Base-by-base conservation (phyloP, 495 filamentous ascomycete species). In the Umbilicaria muhlenbergii region DNA sequence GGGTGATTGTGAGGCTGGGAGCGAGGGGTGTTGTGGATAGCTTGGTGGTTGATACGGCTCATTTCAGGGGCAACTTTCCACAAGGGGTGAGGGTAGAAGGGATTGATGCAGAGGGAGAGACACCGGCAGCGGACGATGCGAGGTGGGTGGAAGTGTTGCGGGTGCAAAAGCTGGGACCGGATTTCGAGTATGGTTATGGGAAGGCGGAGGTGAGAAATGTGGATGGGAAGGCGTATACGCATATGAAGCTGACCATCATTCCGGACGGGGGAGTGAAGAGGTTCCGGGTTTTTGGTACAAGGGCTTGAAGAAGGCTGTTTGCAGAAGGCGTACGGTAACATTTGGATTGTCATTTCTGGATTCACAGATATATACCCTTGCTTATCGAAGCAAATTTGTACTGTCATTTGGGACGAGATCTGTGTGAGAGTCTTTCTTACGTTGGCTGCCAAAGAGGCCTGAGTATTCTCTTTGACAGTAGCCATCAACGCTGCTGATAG, bases 211-310 rank as follows among this genome's bases (percentile, higher is more conserved):
- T 59, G 59, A 59, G 48, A 28, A 61, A 65, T 39, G 58, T 58
- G 32, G 51, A 57, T 46, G 73, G 73, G 32, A 70, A 62, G 58
- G 55, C 66, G 1, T 85, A 84, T 52, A 81, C 79, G 8, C 84
- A 89, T 65, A 75, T 85, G 19, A 94, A 91, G 69, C 65, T 95
- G 60, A 82, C 80, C 17, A 91, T 95, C 42, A 80, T 94, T 47
- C 88, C 88, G 5, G 88, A 95, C 58, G 87, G 88, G 34, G 88
- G 88, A 1, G 82, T 93, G 24, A 93, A 93, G 73, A 66, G 88
- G 38, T 71, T 94, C 46, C 73, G 86, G 41, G 78, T 92, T 11
- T 80, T 84, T 59, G 85, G 82, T 4, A 78, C 74, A 56, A 73
- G 81, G 51, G 64, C 60, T 15, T 45, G 46, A 28, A 28, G 5